Percentiles rank a stretch among this genome's conserved stretches.
Evolutionary conservation across 768 basidiomycete genomes (phyloP).

Genomic region (Saitozyma sp.): DNA sequence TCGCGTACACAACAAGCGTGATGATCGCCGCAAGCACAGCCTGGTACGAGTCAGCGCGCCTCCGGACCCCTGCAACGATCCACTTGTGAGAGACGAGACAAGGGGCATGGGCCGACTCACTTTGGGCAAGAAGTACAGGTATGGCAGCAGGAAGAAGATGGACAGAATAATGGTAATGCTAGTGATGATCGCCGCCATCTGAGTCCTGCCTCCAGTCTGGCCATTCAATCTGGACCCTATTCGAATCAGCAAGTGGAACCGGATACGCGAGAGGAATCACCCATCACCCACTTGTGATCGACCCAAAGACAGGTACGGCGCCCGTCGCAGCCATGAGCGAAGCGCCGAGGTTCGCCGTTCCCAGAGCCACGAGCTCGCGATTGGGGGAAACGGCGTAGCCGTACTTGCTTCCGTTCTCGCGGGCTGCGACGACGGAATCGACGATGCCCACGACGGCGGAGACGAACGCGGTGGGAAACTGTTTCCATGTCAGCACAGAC

Average conservation of each 20-base stretch:
- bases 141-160: constrained; percentile 85
- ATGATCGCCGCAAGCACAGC: constrained; percentile 60
- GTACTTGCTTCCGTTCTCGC: constrained; percentile 81
- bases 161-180: constrained; percentile 72
- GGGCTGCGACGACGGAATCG: constrained; percentile 92
- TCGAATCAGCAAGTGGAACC: neutral
- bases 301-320: constrained; percentile 86
- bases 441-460: constrained; percentile 87
- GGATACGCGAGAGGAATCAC: neutral
- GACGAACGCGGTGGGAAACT: constrained; percentile 58
- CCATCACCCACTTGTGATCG: constrained; percentile 69
- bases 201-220: constrained; percentile 81
- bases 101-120: constrained; percentile 56
- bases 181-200: constrained; percentile 76
- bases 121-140: constrained; percentile 83
- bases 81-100: neutral
- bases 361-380: constrained; percentile 90
- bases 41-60: constrained; percentile 17
- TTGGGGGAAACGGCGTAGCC: constrained; percentile 89
- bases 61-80: neutral
- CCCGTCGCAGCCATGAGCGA: constrained; percentile 73
- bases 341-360: constrained; percentile 73
- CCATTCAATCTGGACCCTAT: constrained; percentile 76
- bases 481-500: neutral
- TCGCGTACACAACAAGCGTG: constrained; percentile 76